phyloP scores from a whole-genome alignment of 2,329 filamentous ascomycete genomes.

The Tolypocladium sp. region DNA sequence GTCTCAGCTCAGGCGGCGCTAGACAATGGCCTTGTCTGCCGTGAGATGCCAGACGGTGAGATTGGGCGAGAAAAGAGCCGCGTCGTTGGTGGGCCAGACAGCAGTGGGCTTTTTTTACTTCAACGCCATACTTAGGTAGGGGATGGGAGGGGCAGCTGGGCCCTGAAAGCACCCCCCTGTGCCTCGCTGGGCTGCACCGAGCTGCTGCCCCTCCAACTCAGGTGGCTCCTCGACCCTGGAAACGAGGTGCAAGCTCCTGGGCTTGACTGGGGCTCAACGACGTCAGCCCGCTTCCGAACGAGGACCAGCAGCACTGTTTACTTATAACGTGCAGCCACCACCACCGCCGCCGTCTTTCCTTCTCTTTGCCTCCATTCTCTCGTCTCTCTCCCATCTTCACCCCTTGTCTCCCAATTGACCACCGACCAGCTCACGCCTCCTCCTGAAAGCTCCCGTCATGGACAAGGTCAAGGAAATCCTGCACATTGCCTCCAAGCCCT shows the following conservation, averaged over 20 bases:
- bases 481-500: slow-evolving; percentile 23
- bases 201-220: not conserved
- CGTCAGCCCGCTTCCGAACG: not conserved
- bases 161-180: not conserved
- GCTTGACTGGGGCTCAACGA: not conserved
- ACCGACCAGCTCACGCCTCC: not conserved
- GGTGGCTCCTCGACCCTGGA: not conserved
- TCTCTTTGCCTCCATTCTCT: not conserved
- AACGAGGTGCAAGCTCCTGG: not conserved
- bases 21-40: not conserved
- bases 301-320: not conserved
- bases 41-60: not conserved
- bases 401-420: not conserved
- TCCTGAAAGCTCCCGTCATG: slow-evolving; percentile 19
- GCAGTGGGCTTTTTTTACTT: no score
- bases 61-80: not conserved
- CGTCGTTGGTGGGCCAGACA: not conserved
- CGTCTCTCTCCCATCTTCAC: not conserved
- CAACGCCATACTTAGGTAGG: not conserved
- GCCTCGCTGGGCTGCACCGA: not conserved
- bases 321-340: not conserved
- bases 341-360: not conserved
- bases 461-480: slow-evolving; percentile 34
- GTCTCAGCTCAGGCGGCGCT: not conserved
- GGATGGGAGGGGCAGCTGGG: not conserved